Base-by-base conservation (phyloP, 1,284 basidiomycete genomes). In the Erythrobasidium hasegawianum region DNA sequence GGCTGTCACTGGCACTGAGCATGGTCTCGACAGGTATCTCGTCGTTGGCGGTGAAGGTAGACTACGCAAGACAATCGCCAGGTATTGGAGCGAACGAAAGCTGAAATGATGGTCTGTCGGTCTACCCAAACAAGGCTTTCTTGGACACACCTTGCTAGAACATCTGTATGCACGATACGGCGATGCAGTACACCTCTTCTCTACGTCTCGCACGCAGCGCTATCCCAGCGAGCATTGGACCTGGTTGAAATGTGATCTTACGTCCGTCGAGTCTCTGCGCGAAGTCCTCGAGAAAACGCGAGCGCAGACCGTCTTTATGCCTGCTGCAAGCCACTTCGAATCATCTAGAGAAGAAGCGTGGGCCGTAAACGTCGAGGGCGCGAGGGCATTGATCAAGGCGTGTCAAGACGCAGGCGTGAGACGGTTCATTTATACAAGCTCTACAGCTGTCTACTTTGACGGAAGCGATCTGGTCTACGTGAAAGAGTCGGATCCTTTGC, bases 351-450 rank as follows among this genome's bases (percentile, higher is more conserved):
- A 33, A 27, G 55, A 45, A 16, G 62, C 62, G 1, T 65, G 55
- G 55, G 47, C 26, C 20, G 95, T 98, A 73, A 98, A 98, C 75
- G 90, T 98, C 10, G 85, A 88, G 29, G 96, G 96, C 18, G 97
- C 95, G 0, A 83, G 84, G 71, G 86, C 87, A 8, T 83, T 97
- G 50, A 87, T 99, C 74, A 84, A 86, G 18, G 89, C 90, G 11
- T 88, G 88, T 22, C 81, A 86, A 22, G 81, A 83, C 39, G 67
- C 72, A 14, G 84, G 84, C 18, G 86, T 97, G 4, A 81, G 81
- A 16, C 94, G 95, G 77, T 84, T 99, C 54, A 89, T 99, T 7
- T 98, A 90, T 79, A 99, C 96, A 2, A 92, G 89, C 72, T 93
- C 90, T 54, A 93, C 92, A 1, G 90, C 93, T 55, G 91, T 97